Conservation (phyloP, 2,329 filamentous ascomycete species). For the Didymosphaeria variabile region DNA sequence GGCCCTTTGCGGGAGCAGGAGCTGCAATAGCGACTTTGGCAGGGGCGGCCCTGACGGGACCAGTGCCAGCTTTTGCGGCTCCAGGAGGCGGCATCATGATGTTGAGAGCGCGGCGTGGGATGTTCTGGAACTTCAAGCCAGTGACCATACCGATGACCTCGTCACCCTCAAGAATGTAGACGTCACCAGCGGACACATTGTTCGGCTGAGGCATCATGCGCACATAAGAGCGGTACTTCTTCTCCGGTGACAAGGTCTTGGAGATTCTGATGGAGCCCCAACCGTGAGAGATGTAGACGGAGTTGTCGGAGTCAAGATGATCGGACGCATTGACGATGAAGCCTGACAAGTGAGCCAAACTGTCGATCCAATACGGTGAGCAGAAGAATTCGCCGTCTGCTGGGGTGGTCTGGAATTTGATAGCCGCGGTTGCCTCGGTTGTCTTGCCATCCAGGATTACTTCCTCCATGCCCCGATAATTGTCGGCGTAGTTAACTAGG, state of each 20-base stretch:
- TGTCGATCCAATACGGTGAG: conserved; percentile 68
- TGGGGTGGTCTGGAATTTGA: conserved; percentile 64
- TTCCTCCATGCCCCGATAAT: conserved; percentile 67
- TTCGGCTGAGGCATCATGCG: conserved; percentile 66
- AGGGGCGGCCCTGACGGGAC: conserved; percentile 42
- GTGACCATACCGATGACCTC: conserved; percentile 67
- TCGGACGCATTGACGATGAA: conserved; percentile 70
- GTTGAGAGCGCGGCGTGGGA: conserved; percentile 72
- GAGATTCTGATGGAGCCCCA: conserved; percentile 68
- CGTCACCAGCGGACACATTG: conserved; percentile 67
- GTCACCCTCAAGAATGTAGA: conserved; percentile 68
- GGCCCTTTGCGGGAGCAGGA: conserved; percentile 38
- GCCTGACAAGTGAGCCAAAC: conserved; percentile 65
- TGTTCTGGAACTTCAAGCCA: conserved; percentile 72
- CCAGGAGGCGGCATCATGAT: conserved; percentile 71
- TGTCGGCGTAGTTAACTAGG: conserved; percentile 65
- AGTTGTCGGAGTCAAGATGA: conserved; percentile 65
- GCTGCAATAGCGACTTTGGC: conserved; percentile 46
- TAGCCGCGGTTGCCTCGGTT: conserved; percentile 63
- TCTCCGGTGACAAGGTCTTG: conserved; percentile 60
- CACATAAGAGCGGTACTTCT: conserved; percentile 68
- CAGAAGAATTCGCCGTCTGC: conserved; percentile 66
- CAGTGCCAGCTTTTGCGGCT: conserved; percentile 31
- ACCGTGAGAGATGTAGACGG: conserved; percentile 69
- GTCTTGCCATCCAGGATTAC: conserved; percentile 65